These are phyloP conservation scores for Craterostigma plantagineum DNA, from an alignment of 257 asterid species.

Conservation along the genomic window DNA sequence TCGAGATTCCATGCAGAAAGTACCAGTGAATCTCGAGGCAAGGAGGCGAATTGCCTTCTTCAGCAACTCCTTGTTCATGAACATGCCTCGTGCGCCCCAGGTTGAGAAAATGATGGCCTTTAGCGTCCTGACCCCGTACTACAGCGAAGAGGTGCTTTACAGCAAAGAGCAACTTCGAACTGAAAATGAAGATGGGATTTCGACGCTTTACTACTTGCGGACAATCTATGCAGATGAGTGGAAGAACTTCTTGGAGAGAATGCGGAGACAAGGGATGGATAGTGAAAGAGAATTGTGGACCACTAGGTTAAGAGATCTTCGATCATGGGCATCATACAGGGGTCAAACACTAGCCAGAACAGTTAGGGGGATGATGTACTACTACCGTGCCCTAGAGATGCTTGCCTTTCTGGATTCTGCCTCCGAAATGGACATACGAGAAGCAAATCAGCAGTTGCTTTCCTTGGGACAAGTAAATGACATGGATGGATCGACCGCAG, in stretches of 20 bases:
- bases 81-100: constrained; percentile 97
- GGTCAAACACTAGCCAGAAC: constrained; percentile 96
- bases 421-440: constrained; percentile 92
- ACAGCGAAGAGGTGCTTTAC: constrained; percentile 81
- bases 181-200: constrained; percentile 96
- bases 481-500: too few relatives aligned
- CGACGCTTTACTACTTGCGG: constrained; percentile 81
- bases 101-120: constrained; percentile 98
- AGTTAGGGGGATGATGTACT: constrained; percentile 99
- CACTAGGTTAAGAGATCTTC: constrained; percentile 64
- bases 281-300: constrained; percentile 73
- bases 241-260: constrained; percentile 81
- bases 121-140: constrained; percentile 95
- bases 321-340: constrained; percentile 92
- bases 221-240: constrained; percentile 94
- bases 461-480: constrained; percentile 41
- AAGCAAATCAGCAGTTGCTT: constrained; percentile 64
- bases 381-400: constrained; percentile 95
- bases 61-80: constrained; percentile 97
- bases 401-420: constrained; percentile 97
- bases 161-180: constrained; percentile 90
- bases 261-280: constrained; percentile 76
- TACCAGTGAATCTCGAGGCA: constrained; percentile 93
- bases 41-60: constrained; percentile 95
- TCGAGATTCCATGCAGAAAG: constrained; percentile 84